Evolutionary conservation across 495 filamentous ascomycete genomes (phyloP).

Genomic region (Penicillium cataractarum): DNA sequence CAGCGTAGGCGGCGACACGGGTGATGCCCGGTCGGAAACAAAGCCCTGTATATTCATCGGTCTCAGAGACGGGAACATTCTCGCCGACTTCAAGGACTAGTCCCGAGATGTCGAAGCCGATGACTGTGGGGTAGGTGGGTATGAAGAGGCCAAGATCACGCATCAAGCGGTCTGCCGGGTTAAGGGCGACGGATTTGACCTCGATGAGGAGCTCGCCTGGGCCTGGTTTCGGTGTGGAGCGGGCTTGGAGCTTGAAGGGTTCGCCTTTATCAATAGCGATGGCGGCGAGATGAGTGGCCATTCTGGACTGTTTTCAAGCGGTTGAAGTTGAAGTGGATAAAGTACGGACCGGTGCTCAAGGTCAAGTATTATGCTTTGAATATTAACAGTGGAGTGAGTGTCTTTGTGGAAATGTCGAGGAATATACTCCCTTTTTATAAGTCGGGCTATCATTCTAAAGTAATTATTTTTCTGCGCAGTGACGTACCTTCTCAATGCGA

Average conservation of each 20-base stretch:
- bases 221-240: conserved; percentile 46
- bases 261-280: conserved; percentile 35
- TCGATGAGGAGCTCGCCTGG: conserved; percentile 52
- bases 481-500: neutral
- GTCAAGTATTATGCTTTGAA: conserved; percentile 5
- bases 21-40: conserved; percentile 39
- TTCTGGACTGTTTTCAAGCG: conserved; percentile 18
- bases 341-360: conserved; percentile 12
- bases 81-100: conserved; percentile 47
- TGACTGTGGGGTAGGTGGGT: conserved; percentile 44
- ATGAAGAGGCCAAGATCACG: conserved; percentile 47
- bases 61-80: conserved; percentile 34
- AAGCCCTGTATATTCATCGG: conserved; percentile 11
- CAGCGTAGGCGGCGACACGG: conserved; percentile 47
- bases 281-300: conserved; percentile 49
- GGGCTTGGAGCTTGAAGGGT: conserved; percentile 38
- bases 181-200: conserved; percentile 54
- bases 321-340: neutral
- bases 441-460: neutral
- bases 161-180: conserved; percentile 47
- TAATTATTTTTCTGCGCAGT: conserved; percentile 4
- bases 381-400: neutral
- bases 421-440: neutral
- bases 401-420: conserved; percentile 9
- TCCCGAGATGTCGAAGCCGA: conserved; percentile 53